phyloP scores from a whole-genome alignment of 73 alveolate genomes.

The Tetrahymena thermophila region DNA sequence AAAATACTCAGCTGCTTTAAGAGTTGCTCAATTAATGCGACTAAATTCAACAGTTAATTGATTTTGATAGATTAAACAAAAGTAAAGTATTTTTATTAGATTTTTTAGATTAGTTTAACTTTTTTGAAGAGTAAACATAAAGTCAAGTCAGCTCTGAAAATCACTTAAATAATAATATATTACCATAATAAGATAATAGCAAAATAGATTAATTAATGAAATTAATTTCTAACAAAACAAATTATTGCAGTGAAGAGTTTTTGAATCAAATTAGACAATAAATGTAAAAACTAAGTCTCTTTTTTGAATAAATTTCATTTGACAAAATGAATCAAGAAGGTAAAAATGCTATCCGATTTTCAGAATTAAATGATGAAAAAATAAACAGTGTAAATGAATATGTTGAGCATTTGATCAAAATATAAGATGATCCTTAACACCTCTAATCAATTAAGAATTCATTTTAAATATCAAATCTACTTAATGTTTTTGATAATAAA shows the following conservation, averaged over 20 bases:
- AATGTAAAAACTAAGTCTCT: neutral
- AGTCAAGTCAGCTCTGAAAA: neutral
- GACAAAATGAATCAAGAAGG: neutral
- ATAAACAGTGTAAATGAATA: no score
- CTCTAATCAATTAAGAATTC: no score
- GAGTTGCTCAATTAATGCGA: neutral
- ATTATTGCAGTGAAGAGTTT: no score
- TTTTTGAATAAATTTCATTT: neutral
- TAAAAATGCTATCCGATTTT: no score
- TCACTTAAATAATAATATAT: no score
- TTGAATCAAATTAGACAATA: neutral
- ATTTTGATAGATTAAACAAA: neutral
- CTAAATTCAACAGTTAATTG: no score
- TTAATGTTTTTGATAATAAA: no score
- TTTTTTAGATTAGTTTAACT: neutral
- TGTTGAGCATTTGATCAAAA: no score
- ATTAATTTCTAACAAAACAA: neutral
- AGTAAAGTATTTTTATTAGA: neutral
- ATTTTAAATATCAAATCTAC: no score
- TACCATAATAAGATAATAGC: neutral
- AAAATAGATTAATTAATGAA: neutral
- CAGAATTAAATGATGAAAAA: no score
- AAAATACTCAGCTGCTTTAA: neutral
- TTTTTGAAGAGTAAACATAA: neutral
- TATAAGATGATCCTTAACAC: no score